Percentiles rank a stretch among this genome's conserved stretches.
phyloP scores from a whole-genome alignment of 306 rosid genomes.

The Clitoria ternatea region DNA sequence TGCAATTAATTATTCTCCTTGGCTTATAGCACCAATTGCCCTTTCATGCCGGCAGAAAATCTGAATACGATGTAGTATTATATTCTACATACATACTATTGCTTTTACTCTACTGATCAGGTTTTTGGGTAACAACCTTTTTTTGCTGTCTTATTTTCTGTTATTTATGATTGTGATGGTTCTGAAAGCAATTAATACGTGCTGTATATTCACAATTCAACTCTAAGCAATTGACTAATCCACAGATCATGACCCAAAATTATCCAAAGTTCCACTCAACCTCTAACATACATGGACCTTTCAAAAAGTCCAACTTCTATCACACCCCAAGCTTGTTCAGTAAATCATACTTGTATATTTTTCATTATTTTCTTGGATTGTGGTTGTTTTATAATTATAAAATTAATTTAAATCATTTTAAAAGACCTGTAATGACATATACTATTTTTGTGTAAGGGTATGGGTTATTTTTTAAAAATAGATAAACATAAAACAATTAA shows the following conservation, averaged over 20 bases:
- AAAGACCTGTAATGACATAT: too few species aligned
- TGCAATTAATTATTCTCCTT: too few species aligned
- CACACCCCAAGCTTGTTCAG: too few species aligned
- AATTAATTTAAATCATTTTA: too few species aligned
- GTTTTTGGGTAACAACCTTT: neutral
- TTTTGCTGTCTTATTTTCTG: neutral
- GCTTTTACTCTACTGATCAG: neutral
- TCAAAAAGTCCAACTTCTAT: conserved; percentile 21
- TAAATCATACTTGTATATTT: too few species aligned
- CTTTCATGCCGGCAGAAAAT: neutral
- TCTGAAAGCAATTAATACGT: neutral
- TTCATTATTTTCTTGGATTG: too few species aligned
- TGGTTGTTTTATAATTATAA: too few species aligned
- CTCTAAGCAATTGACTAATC: conserved; percentile 32
- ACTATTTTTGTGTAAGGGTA: too few species aligned
- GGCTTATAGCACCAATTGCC: too few species aligned
- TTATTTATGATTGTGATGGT: neutral
- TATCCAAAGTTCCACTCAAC: neutral
- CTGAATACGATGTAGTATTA: neutral
- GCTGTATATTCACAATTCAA: conserved; percentile 25
- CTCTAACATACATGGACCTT: neutral
- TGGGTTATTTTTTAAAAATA: too few species aligned
- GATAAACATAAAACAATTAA: too few species aligned
- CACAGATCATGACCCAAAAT: conserved; percentile 20
- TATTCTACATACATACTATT: neutral